phyloP scores from a whole-genome alignment of 2,329 filamentous ascomycete genomes.

The Alternaria atra region DNA sequence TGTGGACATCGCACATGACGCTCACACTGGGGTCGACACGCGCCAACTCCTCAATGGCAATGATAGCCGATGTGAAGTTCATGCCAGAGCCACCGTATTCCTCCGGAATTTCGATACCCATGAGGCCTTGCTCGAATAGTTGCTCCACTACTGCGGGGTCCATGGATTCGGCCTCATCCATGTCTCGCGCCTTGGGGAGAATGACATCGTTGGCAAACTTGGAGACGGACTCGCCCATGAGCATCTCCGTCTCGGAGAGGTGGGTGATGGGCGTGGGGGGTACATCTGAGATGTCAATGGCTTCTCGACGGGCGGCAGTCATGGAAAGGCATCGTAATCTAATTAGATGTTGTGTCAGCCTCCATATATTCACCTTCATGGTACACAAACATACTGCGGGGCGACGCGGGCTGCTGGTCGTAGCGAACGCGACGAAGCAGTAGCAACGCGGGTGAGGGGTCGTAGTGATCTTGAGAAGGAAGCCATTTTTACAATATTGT shows the following conservation, averaged over 20 bases:
- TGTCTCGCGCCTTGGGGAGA: slow-evolving; percentile 89
- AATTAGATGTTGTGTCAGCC: neutral
- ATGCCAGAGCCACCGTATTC: slow-evolving; percentile 96
- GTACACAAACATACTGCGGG: slow-evolving; percentile 38
- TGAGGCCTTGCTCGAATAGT: slow-evolving; percentile 95
- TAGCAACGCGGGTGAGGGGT: slow-evolving; percentile 43
- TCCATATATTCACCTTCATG: slow-evolving; percentile 7
- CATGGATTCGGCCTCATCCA: slow-evolving; percentile 98
- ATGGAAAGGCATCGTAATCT: slow-evolving; percentile 56
- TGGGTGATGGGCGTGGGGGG: slow-evolving; percentile 93
- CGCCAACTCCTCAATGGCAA: slow-evolving; percentile 96
- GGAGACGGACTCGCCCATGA: slow-evolving; percentile 88
- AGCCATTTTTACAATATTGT: slow-evolving; percentile 32
- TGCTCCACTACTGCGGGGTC: slow-evolving; percentile 87
- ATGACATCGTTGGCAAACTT: slow-evolving; percentile 92
- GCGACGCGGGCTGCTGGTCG: slow-evolving; percentile 41
- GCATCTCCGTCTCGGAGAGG: slow-evolving; percentile 85
- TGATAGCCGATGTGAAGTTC: slow-evolving; percentile 97
- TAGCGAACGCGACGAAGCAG: slow-evolving; percentile 36
- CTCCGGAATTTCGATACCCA: slow-evolving; percentile 97
- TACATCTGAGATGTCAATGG: slow-evolving; percentile 71
- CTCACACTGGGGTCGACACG: slow-evolving; percentile 93
- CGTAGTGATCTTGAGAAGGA: slow-evolving; percentile 43
- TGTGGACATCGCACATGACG: slow-evolving; percentile 96
- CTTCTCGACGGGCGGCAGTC: slow-evolving; percentile 49